phyloP scores from a whole-genome alignment of 257 asterid species.

The Solanum piurae region DNA sequence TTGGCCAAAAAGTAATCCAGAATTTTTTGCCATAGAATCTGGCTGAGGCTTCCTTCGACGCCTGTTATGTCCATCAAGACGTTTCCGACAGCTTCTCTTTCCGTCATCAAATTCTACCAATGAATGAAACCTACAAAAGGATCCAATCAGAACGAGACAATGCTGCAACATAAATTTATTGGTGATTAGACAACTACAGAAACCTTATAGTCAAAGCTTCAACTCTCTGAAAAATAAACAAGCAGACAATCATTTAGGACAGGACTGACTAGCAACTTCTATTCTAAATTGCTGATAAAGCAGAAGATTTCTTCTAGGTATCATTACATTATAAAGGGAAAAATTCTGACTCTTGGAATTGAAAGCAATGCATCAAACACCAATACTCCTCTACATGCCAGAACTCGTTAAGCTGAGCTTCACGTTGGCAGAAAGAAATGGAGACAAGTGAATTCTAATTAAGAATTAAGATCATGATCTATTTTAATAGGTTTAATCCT shows the following conservation, averaged over 20 bases:
- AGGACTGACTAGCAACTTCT: neutral
- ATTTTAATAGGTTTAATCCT: neutral
- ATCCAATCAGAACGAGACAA: neutral
- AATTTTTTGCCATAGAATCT: conserved; percentile 28
- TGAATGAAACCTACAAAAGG: conserved; percentile 61
- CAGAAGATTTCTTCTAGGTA: neutral
- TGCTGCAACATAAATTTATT: neutral
- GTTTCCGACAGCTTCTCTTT: conserved; percentile 86
- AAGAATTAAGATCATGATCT: neutral
- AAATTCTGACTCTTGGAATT: neutral
- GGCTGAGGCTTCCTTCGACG: conserved; percentile 89
- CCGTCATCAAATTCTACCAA: conserved; percentile 81
- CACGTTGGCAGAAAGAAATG: neutral
- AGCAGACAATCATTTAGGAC: neutral
- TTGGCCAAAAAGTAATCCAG: conserved; percentile 28
- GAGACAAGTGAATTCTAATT: neutral
- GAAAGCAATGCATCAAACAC: neutral
- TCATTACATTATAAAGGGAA: neutral
- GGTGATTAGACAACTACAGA: neutral
- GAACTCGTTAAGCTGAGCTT: neutral
- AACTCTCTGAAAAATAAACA: neutral
- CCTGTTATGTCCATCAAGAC: conserved; percentile 84
- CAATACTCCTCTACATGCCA: neutral
- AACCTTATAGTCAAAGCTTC: neutral
- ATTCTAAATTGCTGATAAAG: neutral